Evolutionary conservation across 108 stramenopile species (phyloP).

Genomic region (Mediolabrus comicus): DNA sequence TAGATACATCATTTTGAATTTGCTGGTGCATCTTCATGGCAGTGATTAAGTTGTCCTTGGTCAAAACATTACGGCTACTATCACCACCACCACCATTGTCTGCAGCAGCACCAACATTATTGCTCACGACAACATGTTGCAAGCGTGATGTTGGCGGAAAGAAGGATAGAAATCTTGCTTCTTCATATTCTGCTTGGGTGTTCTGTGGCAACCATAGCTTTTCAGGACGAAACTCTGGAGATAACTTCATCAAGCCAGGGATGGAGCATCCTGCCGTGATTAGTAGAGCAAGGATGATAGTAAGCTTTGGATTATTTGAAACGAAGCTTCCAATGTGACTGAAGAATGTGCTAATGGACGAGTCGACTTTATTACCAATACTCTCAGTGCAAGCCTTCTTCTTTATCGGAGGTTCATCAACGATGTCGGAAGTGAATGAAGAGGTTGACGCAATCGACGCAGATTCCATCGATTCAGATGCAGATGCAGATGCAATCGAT

Average conservation of each 20-base stretch:
- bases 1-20: slow-evolving; percentile 27
- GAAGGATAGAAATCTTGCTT: slow-evolving; percentile 32
- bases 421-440: neutral
- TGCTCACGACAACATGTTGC: slow-evolving; percentile 47
- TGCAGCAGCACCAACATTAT: too few relatives aligned
- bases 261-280: slow-evolving; percentile 44
- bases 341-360: slow-evolving; percentile 46
- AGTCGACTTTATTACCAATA: slow-evolving; percentile 49
- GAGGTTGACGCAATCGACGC: too few relatives aligned
- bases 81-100: neutral
- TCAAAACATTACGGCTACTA: slow-evolving; percentile 43
- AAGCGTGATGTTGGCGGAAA: slow-evolving; percentile 46
- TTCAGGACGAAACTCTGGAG: slow-evolving; percentile 62
- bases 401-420: neutral
- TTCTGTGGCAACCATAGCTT: slow-evolving; percentile 74
- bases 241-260: slow-evolving; percentile 46
- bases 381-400: slow-evolving; percentile 16
- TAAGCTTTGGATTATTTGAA: slow-evolving; percentile 45
- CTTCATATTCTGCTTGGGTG: slow-evolving; percentile 55
- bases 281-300: slow-evolving; percentile 46
- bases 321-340: slow-evolving; percentile 43
- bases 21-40: slow-evolving; percentile 51
- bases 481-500: too few relatives aligned
- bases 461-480: too few relatives aligned
- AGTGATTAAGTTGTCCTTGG: slow-evolving; percentile 47